These are phyloP conservation scores for Ambrosia hybrid DNA, from an alignment of 140 eudicot genomes.

Conservation along the genomic window DNA sequence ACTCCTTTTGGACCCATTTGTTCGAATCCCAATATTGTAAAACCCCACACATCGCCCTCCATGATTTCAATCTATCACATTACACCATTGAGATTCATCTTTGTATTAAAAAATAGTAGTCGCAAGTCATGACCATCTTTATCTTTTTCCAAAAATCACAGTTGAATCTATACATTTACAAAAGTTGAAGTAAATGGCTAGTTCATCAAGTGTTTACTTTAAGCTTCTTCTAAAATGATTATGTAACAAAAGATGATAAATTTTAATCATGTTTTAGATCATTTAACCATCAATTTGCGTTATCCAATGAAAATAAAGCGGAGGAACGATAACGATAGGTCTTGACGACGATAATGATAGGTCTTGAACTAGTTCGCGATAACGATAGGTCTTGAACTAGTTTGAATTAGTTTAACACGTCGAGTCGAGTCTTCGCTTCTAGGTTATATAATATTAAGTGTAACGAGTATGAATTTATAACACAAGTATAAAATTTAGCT, in stretches of 20 bases:
- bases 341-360: too few species aligned
- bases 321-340: too few species aligned
- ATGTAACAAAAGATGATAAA: neutral
- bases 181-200: neutral
- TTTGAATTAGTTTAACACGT: neutral
- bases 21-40: conserved; percentile 26
- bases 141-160: neutral
- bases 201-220: neutral
- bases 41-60: conserved; percentile 34
- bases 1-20: conserved; percentile 32
- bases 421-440: too few species aligned
- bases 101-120: conserved; percentile 2
- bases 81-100: conserved; percentile 13
- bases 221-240: neutral
- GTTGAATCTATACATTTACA: neutral
- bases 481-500: too few species aligned
- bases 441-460: too few species aligned
- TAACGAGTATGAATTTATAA: too few species aligned
- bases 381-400: too few species aligned
- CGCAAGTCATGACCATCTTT: neutral
- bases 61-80: conserved; percentile 33
- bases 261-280: neutral
- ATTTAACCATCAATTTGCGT: neutral
- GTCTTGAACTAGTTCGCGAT: too few species aligned
- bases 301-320: neutral